A percentile compares a stretch with the other conserved stretches of the same genome.
Conservation (phyloP, 306 rosid genomes). For the Vigna reflexopilosa region DNA sequence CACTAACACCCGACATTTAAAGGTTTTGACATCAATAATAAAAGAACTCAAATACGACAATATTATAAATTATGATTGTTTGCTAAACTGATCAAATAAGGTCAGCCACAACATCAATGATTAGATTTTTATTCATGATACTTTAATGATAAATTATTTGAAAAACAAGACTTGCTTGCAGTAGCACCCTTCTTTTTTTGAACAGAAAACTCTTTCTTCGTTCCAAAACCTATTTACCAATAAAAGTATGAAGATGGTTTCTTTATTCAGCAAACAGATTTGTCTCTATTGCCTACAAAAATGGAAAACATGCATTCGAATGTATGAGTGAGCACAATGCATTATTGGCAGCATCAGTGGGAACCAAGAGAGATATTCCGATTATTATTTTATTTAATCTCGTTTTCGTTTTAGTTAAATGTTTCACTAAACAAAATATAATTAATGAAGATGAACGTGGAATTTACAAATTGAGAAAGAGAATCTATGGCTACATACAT, state of each 20-base stretch:
- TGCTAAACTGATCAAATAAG: slow-evolving; percentile 15
- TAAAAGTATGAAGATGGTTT: background rate
- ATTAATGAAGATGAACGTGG: background rate
- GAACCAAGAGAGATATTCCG: slow-evolving; percentile 1
- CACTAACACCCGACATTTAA: too few species aligned
- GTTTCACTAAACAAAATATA: background rate
- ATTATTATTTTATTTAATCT: background rate
- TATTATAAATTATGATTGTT: background rate
- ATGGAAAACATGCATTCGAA: background rate
- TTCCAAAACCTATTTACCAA: background rate
- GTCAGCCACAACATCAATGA: background rate
- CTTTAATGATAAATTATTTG: background rate
- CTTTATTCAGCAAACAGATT: slow-evolving; percentile 9
- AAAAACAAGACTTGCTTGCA: background rate
- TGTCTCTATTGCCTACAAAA: background rate
- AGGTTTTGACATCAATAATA: background rate
- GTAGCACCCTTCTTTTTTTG: background rate
- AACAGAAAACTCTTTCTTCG: background rate
- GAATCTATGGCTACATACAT: slow-evolving; percentile 11
- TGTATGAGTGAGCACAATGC: background rate
- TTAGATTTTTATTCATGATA: slow-evolving; percentile 1
- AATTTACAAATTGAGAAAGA: background rate
- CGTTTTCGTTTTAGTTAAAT: background rate
- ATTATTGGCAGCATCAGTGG: background rate
- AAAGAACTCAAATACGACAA: slow-evolving; percentile 12